These are phyloP conservation scores for Letharia lupina DNA, from an alignment of 495 filamentous ascomycete genomes.

Conservation along the genomic window DNA sequence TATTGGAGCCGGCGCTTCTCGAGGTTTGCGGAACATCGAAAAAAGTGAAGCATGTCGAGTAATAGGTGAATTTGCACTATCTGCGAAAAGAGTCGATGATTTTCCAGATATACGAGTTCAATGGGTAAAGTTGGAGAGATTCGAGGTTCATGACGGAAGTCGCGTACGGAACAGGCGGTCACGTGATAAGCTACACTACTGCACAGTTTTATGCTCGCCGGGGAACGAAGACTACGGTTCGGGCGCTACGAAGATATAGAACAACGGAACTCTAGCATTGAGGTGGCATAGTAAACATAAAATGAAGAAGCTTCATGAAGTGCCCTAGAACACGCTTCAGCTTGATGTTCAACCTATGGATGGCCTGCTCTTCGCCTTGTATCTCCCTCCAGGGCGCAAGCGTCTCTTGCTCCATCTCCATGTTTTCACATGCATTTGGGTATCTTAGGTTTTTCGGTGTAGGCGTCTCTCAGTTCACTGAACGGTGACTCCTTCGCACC, in stretches of 20 bases:
- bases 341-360: not conserved
- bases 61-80: not conserved
- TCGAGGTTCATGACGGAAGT: constrained; percentile 6
- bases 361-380: not conserved
- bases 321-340: not conserved
- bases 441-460: not conserved
- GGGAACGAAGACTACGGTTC: not conserved
- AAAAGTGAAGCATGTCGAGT: not conserved
- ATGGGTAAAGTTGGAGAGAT: not conserved
- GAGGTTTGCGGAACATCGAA: constrained; percentile 26
- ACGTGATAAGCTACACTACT: constrained; percentile 6
- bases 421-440: not conserved
- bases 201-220: not conserved
- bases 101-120: not conserved
- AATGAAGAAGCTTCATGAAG: not conserved
- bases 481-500: not conserved
- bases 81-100: not conserved
- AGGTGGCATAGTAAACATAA: not conserved
- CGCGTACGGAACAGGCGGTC: constrained; percentile 9
- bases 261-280: too few species aligned
- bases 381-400: not conserved
- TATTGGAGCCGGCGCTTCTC: constrained; percentile 15
- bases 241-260: not conserved
- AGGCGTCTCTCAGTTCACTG: too few species aligned
- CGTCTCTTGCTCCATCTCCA: not conserved